Evolutionary conservation across 31 red algal genomes (phyloP), one percentile per base, ranked within the genome.

Genomic region (Odonthalia washingtoniensis): DNA sequence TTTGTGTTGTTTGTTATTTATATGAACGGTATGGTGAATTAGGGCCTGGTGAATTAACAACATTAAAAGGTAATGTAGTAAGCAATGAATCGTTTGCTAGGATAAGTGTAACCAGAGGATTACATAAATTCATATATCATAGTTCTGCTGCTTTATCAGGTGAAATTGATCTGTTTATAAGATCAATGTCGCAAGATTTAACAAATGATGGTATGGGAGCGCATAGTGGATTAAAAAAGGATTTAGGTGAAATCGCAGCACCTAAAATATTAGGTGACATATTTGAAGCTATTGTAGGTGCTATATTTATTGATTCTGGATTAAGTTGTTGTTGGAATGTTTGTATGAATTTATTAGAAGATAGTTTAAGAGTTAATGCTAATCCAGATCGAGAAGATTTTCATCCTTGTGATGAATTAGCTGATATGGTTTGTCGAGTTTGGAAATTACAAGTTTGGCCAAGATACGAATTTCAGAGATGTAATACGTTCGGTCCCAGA

Each of bases 81-180:
- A 88, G 84, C 91, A 94, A 94, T 39, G 85, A 88, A 68, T 65
- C 85, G 27, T 94, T 88, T 70, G 91, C 91, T 1, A 41, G 91
- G 60, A 84, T 81, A 17, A 72, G 65, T 17, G 85, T 94, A 17
- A 69, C 46, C 6, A 40, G 73, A 38, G 84, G 84, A 27, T 52
- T 94, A 31, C 91, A 94, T 43, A 78, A 84, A 46, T 94, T 68
- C 68, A 65, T 94, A 42, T 94, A 73, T 43, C 77, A 81, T 26
- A 70, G 65, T 31, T 76, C 53, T 30, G 60, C 57, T 16, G 40
- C 33, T 12, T 49, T 84, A 17, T 41, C 53, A 30, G 34, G 36
- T 1, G 91, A 94, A 30, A 74, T 88, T 68, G 84, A 75, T 41
- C 27, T 53, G 14, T 94, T 94, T 88, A 66, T 45, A 34, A 35